phyloP scores from a whole-genome alignment of 2,329 filamentous ascomycete species.

The Penicillium capsulatum region DNA sequence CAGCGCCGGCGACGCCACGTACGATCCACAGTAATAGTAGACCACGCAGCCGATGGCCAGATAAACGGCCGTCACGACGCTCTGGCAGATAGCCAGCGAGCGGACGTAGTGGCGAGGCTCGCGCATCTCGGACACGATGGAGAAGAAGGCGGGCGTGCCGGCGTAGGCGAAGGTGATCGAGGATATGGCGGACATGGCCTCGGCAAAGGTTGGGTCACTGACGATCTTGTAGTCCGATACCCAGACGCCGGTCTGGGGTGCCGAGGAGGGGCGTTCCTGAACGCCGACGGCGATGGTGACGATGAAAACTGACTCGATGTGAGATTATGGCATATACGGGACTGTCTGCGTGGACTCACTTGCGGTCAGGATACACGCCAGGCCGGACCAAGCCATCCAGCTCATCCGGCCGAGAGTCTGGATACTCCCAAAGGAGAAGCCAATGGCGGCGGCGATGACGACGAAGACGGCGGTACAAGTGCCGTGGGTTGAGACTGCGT shows the following conservation, averaged over 20 bases:
- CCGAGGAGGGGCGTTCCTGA: slow-evolving; percentile 15
- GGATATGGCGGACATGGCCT: slow-evolving; percentile 28
- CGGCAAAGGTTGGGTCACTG: slow-evolving; percentile 22
- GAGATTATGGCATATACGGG: not conserved
- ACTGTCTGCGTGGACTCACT: slow-evolving; percentile 7
- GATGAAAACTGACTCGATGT: slow-evolving; percentile 10
- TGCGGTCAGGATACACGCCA: slow-evolving; percentile 16
- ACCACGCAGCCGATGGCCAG: slow-evolving; percentile 41
- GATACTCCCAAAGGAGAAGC: slow-evolving; percentile 29
- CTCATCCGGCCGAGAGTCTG: slow-evolving; percentile 33
- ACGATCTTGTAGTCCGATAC: slow-evolving; percentile 20
- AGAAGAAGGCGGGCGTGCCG: slow-evolving; percentile 34
- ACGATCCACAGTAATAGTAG: slow-evolving; percentile 47
- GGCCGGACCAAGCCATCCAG: slow-evolving; percentile 36
- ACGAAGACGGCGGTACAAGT: slow-evolving; percentile 26
- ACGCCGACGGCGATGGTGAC: slow-evolving; percentile 18
- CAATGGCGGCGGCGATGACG: slow-evolving; percentile 23
- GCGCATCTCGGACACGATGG: slow-evolving; percentile 40
- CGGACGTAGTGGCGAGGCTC: slow-evolving; percentile 32
- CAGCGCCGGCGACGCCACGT: slow-evolving; percentile 47
- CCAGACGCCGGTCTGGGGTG: slow-evolving; percentile 13
- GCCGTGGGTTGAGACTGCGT: slow-evolving; percentile 41
- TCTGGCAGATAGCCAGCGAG: slow-evolving; percentile 33
- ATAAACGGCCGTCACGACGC: slow-evolving; percentile 34
- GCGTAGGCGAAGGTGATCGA: slow-evolving; percentile 30